Conservation (phyloP, 768 basidiomycete genomes). For the Amanita phalloides region DNA sequence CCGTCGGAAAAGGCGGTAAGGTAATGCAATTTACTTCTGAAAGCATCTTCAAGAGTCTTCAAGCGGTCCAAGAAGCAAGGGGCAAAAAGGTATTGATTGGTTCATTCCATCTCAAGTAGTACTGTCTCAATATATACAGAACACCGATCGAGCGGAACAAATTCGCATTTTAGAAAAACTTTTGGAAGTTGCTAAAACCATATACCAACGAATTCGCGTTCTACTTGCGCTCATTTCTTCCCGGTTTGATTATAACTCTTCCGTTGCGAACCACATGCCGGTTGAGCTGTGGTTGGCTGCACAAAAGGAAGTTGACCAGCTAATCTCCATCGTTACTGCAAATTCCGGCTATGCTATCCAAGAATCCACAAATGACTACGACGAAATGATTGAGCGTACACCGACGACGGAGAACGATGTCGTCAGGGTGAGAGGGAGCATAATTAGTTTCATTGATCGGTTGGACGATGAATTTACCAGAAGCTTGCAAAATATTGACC, state of each 20-base stretch:
- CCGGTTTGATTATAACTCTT: constrained; percentile 94
- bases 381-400: constrained; percentile 75
- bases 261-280: constrained; percentile 80
- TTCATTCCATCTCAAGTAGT: not conserved
- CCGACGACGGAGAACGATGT: constrained; percentile 63
- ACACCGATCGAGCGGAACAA: constrained; percentile 93
- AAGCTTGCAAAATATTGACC: constrained; percentile 95
- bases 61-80: constrained; percentile 85
- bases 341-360: constrained; percentile 77
- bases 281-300: constrained; percentile 85
- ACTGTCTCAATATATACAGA: constrained; percentile 33
- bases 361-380: constrained; percentile 82
- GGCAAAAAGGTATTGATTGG: constrained; percentile 76
- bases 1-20: constrained; percentile 87
- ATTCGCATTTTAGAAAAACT: constrained; percentile 84
- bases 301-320: constrained; percentile 79
- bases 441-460: constrained; percentile 94
- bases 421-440: constrained; percentile 86
- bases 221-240: constrained; percentile 89
- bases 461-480: constrained; percentile 98
- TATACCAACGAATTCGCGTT: constrained; percentile 91
- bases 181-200: constrained; percentile 72
- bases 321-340: constrained; percentile 67
- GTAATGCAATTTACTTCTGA: constrained; percentile 73
- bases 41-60: constrained; percentile 85